Base-by-base conservation (phyloP, 768 basidiomycete genomes). In the Phylloporus rhodoxanthus region DNA sequence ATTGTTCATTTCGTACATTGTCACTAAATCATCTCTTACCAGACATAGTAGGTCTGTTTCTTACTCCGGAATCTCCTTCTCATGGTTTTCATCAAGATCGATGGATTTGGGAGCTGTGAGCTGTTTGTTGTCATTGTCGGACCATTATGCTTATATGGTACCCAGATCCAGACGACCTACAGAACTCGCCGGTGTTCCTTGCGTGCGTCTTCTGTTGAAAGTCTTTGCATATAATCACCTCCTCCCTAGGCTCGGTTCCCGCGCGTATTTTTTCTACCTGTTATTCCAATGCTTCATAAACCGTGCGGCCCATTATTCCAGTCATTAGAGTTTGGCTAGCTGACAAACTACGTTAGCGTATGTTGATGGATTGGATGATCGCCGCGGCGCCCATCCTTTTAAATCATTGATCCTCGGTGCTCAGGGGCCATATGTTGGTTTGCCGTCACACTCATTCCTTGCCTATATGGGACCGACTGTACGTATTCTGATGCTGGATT, bases 211-310 rank as follows among this genome's bases (percentile, higher is more conserved):
- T 46, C n/a, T 45, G 17, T 8, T 4, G 6, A 9, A 36, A 11
- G 4, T 11, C 10, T 36, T 17, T 44, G 9, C 17, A 13, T 25
- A 3, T 9, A 47, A 29, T 55, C 0, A 51, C 21, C n/a, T 29
- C 2, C 21, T 26, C 7, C 4, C 19, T 51, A 90, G 86, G 8
- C 87, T 97, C 47, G 95, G 94, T 6, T 68, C 81, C 1, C 73
- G 87, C 56, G 91, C 85, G 19, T 96, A 93, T 69, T 94, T 94
- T 66, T 94, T 84, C 74, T 99, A 84, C 70, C 73, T 95, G 19
- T 74, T 99, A 1, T 98, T 99, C 74, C 95, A 99, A 58, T 90
- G 88, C 57, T 94, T 94, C 66, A 81, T 87, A 58, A 84, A 86
- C 54, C 79, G 88, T 87, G 57, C 46, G 78, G 45, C 13, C 25